Evolutionary conservation across 371 early-diverging fungal species (phyloP), one percentile per base, ranked within the genome.

Genomic region (Encephalitozoon intestinalis): DNA sequence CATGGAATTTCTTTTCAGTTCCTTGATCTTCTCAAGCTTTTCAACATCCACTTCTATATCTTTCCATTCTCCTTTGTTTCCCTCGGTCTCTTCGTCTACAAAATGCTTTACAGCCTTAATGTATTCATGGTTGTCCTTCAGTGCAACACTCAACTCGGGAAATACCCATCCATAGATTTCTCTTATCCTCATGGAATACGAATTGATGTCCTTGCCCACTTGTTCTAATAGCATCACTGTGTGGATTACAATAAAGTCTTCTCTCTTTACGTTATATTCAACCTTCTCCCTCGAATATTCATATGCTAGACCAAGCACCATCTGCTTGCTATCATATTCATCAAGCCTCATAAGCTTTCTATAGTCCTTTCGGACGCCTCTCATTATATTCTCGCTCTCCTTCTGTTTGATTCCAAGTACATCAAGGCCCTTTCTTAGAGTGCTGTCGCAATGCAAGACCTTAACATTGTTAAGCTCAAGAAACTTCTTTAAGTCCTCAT

Each of bases 251-350:
- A 92, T 91, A 87, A 91, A 92, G 86, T 94, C 95, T 3, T 73
- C 76, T 34, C 91, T 87, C 88, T 91, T 90, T 69, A 90, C 91
- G 87, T 95, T 94, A 89, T 92, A 96, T 91, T 94, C 93, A 82
- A 96, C 94, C 71, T 86, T 88, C 5, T 85, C 78, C 74, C 96
- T 89, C 71, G 95, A 94, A 87, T 94, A 95, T 52, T 89, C 89
- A 88, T 95, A 95, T 79, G 96, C 95, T 67, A 95, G 88, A 86
- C 94, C 96, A 15, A 95, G 89, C 86, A 92, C 93, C 54, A 94
- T 92, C 82, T 89, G 90, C 79, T 90, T 89, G 63, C 94, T 84
- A 84, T 95, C 95, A 26, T 67, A 44, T 65, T 91, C 91, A 23
- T 52, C 54, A 49, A 44, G n/a, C 44, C 65, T 77, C 25, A 71